Conservation (phyloP, 352 stramenopile genomes). For the Phytophthora crassamura region DNA sequence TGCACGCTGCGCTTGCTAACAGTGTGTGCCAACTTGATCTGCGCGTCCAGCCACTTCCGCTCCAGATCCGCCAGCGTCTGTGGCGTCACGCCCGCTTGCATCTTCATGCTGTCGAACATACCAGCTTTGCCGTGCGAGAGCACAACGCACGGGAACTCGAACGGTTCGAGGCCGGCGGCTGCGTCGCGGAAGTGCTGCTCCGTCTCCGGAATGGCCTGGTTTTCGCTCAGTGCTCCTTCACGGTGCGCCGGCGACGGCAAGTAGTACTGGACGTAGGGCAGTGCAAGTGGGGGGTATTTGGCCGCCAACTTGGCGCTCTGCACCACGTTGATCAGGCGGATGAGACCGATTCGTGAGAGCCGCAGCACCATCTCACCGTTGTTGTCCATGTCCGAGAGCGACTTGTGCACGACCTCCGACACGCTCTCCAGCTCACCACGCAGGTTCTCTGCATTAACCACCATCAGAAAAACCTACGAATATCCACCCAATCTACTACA, state of each 20-base stretch:
- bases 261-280: slow-evolving; percentile 73
- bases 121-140: slow-evolving; percentile 68
- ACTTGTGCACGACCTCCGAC: slow-evolving; percentile 59
- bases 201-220: slow-evolving; percentile 59
- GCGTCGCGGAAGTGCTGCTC: slow-evolving; percentile 65
- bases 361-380: slow-evolving; percentile 67
- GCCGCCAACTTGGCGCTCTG: slow-evolving; percentile 60
- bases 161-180: slow-evolving; percentile 15
- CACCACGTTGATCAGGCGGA: slow-evolving; percentile 73
- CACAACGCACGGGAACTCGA: slow-evolving; percentile 73
- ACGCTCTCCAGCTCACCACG: slow-evolving; percentile 66
- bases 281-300: slow-evolving; percentile 59
- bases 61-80: slow-evolving; percentile 56
- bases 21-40: slow-evolving; percentile 57
- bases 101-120: slow-evolving; percentile 79
- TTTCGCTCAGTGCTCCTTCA: slow-evolving; percentile 60
- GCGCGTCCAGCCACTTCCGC: slow-evolving; percentile 68
- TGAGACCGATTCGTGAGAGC: slow-evolving; percentile 63
- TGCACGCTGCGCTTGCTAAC: slow-evolving; percentile 55
- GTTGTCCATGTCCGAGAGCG: slow-evolving; percentile 62
- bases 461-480: neutral
- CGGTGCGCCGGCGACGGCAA: slow-evolving; percentile 72
- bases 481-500: neutral
- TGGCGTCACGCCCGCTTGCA: slow-evolving; percentile 53
- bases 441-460: slow-evolving; percentile 55